Base-by-base conservation (phyloP, 306 rosid genomes). In the Citrullus amarus region DNA sequence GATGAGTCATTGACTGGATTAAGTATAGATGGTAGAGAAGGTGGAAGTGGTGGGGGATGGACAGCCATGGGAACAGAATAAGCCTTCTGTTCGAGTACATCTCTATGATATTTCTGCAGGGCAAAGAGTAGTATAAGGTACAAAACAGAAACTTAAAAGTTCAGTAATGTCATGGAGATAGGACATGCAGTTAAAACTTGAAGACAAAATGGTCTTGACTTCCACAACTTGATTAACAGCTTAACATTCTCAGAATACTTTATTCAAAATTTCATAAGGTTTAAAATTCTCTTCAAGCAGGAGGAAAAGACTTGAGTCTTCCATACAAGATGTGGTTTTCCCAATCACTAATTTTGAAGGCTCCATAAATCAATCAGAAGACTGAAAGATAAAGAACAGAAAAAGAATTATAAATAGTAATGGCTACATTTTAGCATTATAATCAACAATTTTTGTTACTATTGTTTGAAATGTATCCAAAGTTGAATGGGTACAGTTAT, bases 71-170 rank as follows among this genome's bases (percentile, higher is more conserved):
- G 59, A n/a, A 79, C 76, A 46, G 68, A 88, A 55, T 87, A 79
- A 81, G 91, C 87, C 82, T 60, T 65, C 44, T 22, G 89, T 72
- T 81, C 82, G 72, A 90, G 72, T 28, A 88, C 74, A 38, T 84
- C 96, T 82, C 83, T 93, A 43, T 91, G 98, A 85, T 93, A 91
- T 90, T 93, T 93, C 98, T 93, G 95, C 46, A 77, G 66, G 62
- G 32, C 65, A 53, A 44, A 61, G 54, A 28, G 54, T 69, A 30
- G 39, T 63, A 28, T 32, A 53, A 61, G n/a, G 30, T 41, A 14
- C 25, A 34, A 44, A 18, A 60, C 16, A 82, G 57, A 41, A 34
- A 75, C 70, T 30, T 9, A 79, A 79, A 79, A 79, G 13, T 32
- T 55, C 7, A 79, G 58, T 8, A 80, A 48, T 74, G 46, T 13